Conservation (phyloP, 1,284 basidiomycete genomes). For the Irpex sp. region DNA sequence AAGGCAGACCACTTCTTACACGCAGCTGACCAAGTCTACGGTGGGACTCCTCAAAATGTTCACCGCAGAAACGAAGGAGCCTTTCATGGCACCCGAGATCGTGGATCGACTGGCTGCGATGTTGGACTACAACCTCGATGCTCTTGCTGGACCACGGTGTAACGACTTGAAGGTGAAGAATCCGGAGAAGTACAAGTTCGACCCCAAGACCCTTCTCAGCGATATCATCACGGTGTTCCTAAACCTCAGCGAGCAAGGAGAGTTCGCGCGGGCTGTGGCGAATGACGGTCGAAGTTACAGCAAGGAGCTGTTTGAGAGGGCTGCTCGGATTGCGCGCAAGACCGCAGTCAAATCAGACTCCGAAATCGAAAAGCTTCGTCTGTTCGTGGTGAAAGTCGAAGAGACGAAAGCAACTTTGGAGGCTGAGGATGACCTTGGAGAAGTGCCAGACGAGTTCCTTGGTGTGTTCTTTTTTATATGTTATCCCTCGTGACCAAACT, state of each 20-base stretch:
- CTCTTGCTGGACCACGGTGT: constrained; percentile 83
- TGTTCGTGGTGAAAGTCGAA: constrained; percentile 83
- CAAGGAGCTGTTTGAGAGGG: constrained; percentile 80
- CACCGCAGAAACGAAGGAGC: constrained; percentile 85
- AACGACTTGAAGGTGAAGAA: constrained; percentile 83
- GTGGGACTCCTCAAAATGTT: constrained; percentile 89
- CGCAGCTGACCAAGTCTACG: constrained; percentile 82
- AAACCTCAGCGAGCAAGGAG: constrained; percentile 76
- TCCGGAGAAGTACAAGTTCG: constrained; percentile 86
- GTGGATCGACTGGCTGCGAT: constrained; percentile 94
- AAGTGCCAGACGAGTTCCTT: constrained; percentile 93
- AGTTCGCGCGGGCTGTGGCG: constrained; percentile 88
- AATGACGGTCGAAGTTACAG: constrained; percentile 90
- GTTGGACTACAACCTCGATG: constrained; percentile 92
- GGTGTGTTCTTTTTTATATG: constrained; percentile 45
- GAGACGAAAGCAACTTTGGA: constrained; percentile 72
- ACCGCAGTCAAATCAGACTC: constrained; percentile 70
- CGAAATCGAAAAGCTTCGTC: constrained; percentile 72
- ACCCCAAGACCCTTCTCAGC: constrained; percentile 77
- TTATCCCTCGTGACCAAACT: not conserved
- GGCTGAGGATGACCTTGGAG: constrained; percentile 89
- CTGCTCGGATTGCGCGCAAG: constrained; percentile 65
- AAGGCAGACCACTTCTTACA: constrained; percentile 81
- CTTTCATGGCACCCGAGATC: constrained; percentile 97
- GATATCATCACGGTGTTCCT: constrained; percentile 91